These are phyloP conservation scores for Penicillium sp. DNA, from an alignment of 2,329 filamentous ascomycete species.

Conservation along the genomic window DNA sequence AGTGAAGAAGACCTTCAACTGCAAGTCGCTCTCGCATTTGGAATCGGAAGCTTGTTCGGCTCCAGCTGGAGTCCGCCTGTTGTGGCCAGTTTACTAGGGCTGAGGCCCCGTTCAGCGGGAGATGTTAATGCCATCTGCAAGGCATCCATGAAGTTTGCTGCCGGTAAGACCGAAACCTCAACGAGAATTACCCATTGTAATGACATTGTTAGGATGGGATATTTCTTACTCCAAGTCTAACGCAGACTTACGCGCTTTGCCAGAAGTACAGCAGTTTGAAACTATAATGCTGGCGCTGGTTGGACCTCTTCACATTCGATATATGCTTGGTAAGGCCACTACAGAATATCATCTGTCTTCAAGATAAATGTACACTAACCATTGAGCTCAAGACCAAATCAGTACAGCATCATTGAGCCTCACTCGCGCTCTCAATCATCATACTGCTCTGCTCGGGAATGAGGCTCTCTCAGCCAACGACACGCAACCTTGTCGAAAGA, in stretches of 20 bases:
- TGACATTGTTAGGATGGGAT: background rate
- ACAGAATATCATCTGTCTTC: background rate
- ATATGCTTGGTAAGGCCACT: background rate
- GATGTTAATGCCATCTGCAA: background rate
- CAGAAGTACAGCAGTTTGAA: background rate
- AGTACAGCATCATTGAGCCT: background rate
- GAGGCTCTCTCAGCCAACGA: background rate
- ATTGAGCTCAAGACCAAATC: background rate
- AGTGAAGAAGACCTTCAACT: background rate
- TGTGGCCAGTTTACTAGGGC: background rate
- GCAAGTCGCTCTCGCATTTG: background rate
- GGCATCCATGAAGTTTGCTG: background rate
- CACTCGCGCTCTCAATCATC: background rate
- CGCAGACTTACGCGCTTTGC: background rate
- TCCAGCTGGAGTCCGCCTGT: background rate
- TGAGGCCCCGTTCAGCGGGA: background rate
- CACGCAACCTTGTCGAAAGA: background rate
- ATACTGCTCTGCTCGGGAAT: background rate
- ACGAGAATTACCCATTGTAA: background rate
- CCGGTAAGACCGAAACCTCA: background rate
- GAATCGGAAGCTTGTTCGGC: background rate
- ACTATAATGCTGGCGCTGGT: background rate
- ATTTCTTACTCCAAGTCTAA: no score
- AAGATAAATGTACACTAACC: background rate
- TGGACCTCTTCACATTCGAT: background rate